A percentile compares a stretch with the other conserved stretches of the same genome.
These are phyloP conservation scores for Fusarium drepaniforme DNA, from an alignment of 2,329 filamentous ascomycete genomes.

Conservation along the genomic window DNA sequence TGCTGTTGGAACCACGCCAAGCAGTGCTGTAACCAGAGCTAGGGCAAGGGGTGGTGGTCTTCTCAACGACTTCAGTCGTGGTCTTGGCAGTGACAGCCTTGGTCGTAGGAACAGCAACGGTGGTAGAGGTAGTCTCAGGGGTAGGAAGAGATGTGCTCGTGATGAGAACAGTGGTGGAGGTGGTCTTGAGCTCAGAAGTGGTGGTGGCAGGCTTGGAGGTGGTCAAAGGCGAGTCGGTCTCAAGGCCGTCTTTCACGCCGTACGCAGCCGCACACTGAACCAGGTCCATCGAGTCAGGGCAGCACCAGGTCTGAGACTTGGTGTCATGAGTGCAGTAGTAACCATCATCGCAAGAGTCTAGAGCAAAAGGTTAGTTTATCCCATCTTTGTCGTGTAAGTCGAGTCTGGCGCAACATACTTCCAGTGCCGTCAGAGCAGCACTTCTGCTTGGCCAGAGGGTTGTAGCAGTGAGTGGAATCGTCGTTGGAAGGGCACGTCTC, in stretches of 20 bases:
- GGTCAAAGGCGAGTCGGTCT: constrained; percentile 50
- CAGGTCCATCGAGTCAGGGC: constrained; percentile 67
- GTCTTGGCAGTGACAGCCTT: constrained; percentile 32
- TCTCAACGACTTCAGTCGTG: constrained; percentile 34
- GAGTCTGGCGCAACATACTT: constrained; percentile 58
- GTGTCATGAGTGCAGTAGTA: constrained; percentile 73
- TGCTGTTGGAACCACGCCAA: constrained; percentile 50
- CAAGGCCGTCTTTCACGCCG: constrained; percentile 60
- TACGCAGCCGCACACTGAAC: constrained; percentile 66
- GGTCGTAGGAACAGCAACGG: constrained; percentile 44
- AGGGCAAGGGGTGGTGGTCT: constrained; percentile 44
- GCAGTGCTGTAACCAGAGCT: constrained; percentile 45
- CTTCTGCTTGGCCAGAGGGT: constrained; percentile 61
- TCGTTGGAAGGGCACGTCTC: constrained; percentile 63
- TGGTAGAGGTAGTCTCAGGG: constrained; percentile 21
- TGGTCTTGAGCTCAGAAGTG: constrained; percentile 37
- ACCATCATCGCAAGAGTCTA: constrained; percentile 70
- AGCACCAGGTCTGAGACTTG: constrained; percentile 68
- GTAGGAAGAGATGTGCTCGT: constrained; percentile 38
- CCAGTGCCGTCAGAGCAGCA: constrained; percentile 70
- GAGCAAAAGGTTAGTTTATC: constrained; percentile 20
- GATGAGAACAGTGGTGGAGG: constrained; percentile 43
- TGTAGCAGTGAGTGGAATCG: constrained; percentile 68
- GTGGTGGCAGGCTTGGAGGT: constrained; percentile 39
- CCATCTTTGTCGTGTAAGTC: not conserved